Conservation (phyloP, 495 filamentous ascomycete genomes). For the Lepraria neglecta region DNA sequence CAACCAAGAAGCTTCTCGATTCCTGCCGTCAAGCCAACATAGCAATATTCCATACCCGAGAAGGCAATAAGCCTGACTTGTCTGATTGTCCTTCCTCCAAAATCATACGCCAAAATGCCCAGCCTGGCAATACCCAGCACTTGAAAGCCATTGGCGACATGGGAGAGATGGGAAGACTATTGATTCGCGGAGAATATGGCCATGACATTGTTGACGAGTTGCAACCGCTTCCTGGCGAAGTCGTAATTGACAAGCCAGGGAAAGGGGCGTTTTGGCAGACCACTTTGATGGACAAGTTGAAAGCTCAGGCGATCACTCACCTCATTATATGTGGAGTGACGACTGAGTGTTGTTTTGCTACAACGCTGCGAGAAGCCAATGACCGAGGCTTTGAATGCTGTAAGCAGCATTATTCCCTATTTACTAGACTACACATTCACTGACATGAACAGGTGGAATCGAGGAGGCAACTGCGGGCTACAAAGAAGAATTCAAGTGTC, state of each 20-base stretch:
- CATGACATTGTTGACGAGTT: slow-evolving; percentile 58
- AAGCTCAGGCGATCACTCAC: slow-evolving; percentile 59
- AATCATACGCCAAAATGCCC: slow-evolving; percentile 39
- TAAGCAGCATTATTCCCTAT: slow-evolving; percentile 29
- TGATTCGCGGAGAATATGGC: slow-evolving; percentile 58
- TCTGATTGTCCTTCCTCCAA: slow-evolving; percentile 49
- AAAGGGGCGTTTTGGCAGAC: slow-evolving; percentile 61
- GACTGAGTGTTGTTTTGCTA: slow-evolving; percentile 64
- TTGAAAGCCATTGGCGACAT: slow-evolving; percentile 48
- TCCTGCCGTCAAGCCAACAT: slow-evolving; percentile 52
- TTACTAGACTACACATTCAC: neutral
- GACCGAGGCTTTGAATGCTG: slow-evolving; percentile 70
- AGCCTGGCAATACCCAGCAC: slow-evolving; percentile 38
- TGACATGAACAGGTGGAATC: slow-evolving; percentile 34
- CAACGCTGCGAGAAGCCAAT: slow-evolving; percentile 63
- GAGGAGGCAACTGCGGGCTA: slow-evolving; percentile 43
- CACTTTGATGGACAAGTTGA: slow-evolving; percentile 54
- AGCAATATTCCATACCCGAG: slow-evolving; percentile 61
- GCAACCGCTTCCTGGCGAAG: slow-evolving; percentile 48
- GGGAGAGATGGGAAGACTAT: slow-evolving; percentile 56
- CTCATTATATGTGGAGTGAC: slow-evolving; percentile 61
- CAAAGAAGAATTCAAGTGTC: slow-evolving; percentile 37
- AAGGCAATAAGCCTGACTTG: slow-evolving; percentile 46
- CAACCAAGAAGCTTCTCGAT: slow-evolving; percentile 47
- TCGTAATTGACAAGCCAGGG: slow-evolving; percentile 64